phyloP scores from a whole-genome alignment of 768 basidiomycete species.

The Crassisporium funariophilum region DNA sequence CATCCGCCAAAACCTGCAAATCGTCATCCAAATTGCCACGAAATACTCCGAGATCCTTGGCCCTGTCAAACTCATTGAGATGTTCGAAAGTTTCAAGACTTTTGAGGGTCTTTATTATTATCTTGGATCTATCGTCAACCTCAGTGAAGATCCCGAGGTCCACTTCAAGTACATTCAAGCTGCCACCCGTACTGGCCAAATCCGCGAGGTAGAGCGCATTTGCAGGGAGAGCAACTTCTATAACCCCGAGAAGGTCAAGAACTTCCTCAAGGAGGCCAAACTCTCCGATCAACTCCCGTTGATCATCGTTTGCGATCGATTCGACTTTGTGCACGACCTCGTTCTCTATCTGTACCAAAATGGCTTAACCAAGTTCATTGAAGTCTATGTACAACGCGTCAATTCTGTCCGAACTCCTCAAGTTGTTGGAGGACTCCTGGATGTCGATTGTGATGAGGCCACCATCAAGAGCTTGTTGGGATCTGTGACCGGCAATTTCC shows the following conservation, averaged over 20 bases:
- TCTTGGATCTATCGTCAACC: slow-evolving; percentile 95
- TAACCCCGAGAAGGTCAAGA: slow-evolving; percentile 99
- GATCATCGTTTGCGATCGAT: slow-evolving; percentile 99
- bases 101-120: slow-evolving; percentile 99
- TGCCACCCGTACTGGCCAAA: slow-evolving; percentile 96
- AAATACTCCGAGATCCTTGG: slow-evolving; percentile 99
- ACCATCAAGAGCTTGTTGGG: slow-evolving; percentile 94
- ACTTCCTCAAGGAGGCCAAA: slow-evolving; percentile 99
- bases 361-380: slow-evolving; percentile 94
- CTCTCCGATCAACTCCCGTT: slow-evolving; percentile 95
- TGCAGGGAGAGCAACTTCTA: slow-evolving; percentile 97
- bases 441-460: slow-evolving; percentile 96
- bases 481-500: slow-evolving; percentile 95
- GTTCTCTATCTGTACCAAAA: slow-evolving; percentile 99
- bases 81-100: slow-evolving; percentile 97
- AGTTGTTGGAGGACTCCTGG: slow-evolving; percentile 93
- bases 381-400: slow-evolving; percentile 99
- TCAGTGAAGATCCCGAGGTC: slow-evolving; percentile 94
- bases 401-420: slow-evolving; percentile 97
- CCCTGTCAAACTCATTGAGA: slow-evolving; percentile 95
- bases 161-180: slow-evolving; percentile 99
- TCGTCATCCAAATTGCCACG: slow-evolving; percentile 96
- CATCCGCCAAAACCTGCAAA: slow-evolving; percentile 95
- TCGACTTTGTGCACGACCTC: slow-evolving; percentile 99
- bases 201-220: slow-evolving; percentile 98